Conservation (phyloP, 2,329 filamentous ascomycete species). For the Fusarium transvaalense region DNA sequence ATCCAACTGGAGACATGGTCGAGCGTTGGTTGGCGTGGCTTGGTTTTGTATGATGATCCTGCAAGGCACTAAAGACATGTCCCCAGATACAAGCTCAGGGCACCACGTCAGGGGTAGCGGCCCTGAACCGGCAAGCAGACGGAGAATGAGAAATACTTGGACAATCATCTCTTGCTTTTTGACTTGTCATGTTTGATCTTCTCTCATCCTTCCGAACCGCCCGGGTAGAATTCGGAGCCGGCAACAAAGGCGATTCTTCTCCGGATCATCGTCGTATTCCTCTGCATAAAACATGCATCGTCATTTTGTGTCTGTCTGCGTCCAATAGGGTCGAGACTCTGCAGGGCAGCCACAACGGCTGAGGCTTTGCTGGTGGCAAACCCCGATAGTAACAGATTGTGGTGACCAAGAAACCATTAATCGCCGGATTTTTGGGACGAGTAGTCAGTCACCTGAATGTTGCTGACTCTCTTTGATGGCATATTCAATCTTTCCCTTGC, state of each 20-base stretch:
- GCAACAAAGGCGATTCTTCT: slow-evolving; percentile 12
- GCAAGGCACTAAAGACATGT: slow-evolving; percentile 38
- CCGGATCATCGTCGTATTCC: slow-evolving; percentile 9
- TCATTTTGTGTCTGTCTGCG: not conserved
- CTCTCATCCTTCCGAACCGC: slow-evolving; percentile 18
- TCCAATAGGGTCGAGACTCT: slow-evolving; percentile 26
- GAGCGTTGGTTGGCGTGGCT: slow-evolving; percentile 43
- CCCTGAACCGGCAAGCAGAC: slow-evolving; percentile 23
- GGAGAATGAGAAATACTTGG: slow-evolving; percentile 28
- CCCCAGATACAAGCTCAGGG: slow-evolving; percentile 30
- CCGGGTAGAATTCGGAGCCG: slow-evolving; percentile 31
- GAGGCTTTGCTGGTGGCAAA: slow-evolving; percentile 33
- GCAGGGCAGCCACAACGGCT: slow-evolving; percentile 35
- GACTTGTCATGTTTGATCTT: slow-evolving; percentile 18
- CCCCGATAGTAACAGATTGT: not conserved
- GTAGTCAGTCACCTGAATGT: slow-evolving; percentile 27
- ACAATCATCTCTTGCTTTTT: slow-evolving; percentile 4
- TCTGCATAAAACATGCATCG: slow-evolving; percentile 10
- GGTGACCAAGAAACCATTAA: slow-evolving; percentile 4
- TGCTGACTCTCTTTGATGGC: not conserved
- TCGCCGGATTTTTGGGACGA: slow-evolving; percentile 6
- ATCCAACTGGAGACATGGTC: slow-evolving; percentile 34
- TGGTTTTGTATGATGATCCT: slow-evolving; percentile 45
- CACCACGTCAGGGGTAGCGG: slow-evolving; percentile 45
- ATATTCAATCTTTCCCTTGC: slow-evolving; percentile 5